Evolutionary conservation across 305 asterid genomes (phyloP).

Genomic region (Plantago coronopus): DNA sequence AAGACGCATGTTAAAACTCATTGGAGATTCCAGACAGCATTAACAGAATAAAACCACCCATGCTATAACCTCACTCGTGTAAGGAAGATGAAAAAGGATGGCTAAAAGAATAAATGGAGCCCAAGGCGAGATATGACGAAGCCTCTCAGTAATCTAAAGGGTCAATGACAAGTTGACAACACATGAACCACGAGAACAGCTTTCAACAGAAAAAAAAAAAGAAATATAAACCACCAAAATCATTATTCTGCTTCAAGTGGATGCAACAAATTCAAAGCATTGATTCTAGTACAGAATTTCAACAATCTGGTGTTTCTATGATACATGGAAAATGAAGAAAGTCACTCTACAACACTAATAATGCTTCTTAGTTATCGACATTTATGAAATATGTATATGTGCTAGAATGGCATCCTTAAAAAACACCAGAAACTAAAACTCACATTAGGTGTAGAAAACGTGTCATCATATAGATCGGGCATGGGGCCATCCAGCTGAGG

Average conservation of each 20-base stretch:
- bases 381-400: background rate
- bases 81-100: too few species aligned
- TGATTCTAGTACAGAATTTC: too few species aligned
- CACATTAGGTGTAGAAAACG: constrained; percentile 84
- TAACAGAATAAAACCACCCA: too few species aligned
- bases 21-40: too few species aligned
- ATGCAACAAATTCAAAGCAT: too few species aligned
- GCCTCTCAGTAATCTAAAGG: constrained; percentile 8
- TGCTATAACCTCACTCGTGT: too few species aligned
- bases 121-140: background rate
- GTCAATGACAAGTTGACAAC: constrained; percentile 14
- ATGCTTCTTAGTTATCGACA: background rate
- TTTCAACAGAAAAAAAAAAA: constrained; percentile 1
- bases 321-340: background rate
- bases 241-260: too few species aligned
- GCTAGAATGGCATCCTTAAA: constrained; percentile 9
- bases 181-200: constrained; percentile 14
- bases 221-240: constrained; percentile 12
- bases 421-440: constrained; percentile 26
- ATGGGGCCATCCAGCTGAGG: constrained; percentile 84
- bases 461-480: constrained; percentile 81
- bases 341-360: background rate
- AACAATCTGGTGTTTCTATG: constrained; percentile 7
- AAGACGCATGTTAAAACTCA: too few species aligned
- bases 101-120: too few species aligned